Evolutionary conservation across 2,329 filamentous ascomycete genomes (phyloP), one percentile per base, ranked within the genome.

Genomic region (Apiospora marii): DNA sequence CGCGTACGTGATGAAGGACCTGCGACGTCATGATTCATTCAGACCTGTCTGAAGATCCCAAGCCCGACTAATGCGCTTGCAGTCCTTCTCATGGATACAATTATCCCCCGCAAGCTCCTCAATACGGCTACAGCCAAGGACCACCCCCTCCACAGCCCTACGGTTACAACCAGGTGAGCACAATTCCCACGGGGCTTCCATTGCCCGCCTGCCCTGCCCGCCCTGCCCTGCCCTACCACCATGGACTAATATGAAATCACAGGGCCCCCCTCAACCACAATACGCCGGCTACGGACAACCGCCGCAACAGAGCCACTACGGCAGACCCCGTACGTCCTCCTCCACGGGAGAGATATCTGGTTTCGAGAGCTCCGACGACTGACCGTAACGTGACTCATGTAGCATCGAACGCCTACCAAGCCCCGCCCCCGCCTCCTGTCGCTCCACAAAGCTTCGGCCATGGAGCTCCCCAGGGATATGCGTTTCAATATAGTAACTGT

Each of bases 401-500:
- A 69, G 67, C 67, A 13, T 48, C 67, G 67, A 70, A 51, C 22
- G 41, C 16, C 44, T 46, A 30, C 51, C 73, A 68, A 75, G 88
- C 85, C 12, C 93, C 93, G 69, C 87, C 91, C 2, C 89, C 92
- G 70, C 93, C 93, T 10, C 92, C 93, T 24, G 81, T 86, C 72
- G 85, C 88, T 71, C 87, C 92, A 75, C 93, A 95, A 81, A 86
- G 88, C 74, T 96, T 96, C 79, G 94, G 95, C 72, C 87, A 91
- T 74, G 95, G 94, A 72, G 95, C 95, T 19, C 95, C 95, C 24
- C 87, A 91, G 75, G 88, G 88, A 78, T 98, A 98, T 82, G 90
- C 87, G 64, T 98, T 95, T 83, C 93, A 96, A 82, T 98, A 98
- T 83, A 98, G 95, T 67, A 92, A 92, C 76, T 98, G 95, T 82